Conservation (phyloP, 1,139 yeast genomes). For the Blastobotrys arbuscula region DNA sequence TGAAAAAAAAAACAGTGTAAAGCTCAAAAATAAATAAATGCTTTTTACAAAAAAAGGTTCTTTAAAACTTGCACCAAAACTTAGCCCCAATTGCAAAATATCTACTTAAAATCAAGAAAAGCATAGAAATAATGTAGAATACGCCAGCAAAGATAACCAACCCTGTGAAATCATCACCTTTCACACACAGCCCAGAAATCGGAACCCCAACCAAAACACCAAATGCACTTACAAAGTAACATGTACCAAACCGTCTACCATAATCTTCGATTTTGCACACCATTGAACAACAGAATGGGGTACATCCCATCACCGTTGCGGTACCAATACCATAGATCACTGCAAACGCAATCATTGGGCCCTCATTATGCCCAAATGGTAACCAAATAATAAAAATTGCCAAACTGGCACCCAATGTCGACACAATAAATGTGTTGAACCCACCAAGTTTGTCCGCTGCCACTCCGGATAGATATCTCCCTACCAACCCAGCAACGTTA, state of each 20-base stretch:
- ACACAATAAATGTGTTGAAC: constrained; percentile 47
- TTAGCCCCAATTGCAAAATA: constrained; percentile 36
- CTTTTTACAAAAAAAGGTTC: not conserved
- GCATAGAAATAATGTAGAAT: constrained; percentile 32
- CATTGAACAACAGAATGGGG: constrained; percentile 50
- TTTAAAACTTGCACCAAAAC: constrained; percentile 17
- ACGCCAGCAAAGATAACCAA: constrained; percentile 39
- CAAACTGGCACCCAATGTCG: constrained; percentile 41
- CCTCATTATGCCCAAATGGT: constrained; percentile 42
- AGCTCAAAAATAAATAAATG: not conserved
- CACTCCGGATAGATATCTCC: constrained; percentile 52
- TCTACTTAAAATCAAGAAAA: constrained; percentile 34
- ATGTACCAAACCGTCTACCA: constrained; percentile 46
- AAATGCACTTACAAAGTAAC: constrained; percentile 42
- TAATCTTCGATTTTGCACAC: constrained; percentile 46
- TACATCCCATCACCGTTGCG: constrained; percentile 44
- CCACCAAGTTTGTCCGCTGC: constrained; percentile 53
- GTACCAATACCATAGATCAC: constrained; percentile 48
- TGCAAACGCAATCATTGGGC: constrained; percentile 44
- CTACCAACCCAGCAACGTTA: constrained; percentile 57
- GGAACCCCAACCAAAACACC: constrained; percentile 47
- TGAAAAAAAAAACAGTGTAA: not conserved
- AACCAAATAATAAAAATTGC: constrained; percentile 44
- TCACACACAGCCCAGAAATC: constrained; percentile 46
- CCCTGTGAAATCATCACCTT: constrained; percentile 35